A percentile compares a stretch with the other conserved stretches of the same genome.
These are phyloP conservation scores for Shiraia sp. DNA, from an alignment of 2,329 filamentous ascomycete genomes.

Conservation along the genomic window DNA sequence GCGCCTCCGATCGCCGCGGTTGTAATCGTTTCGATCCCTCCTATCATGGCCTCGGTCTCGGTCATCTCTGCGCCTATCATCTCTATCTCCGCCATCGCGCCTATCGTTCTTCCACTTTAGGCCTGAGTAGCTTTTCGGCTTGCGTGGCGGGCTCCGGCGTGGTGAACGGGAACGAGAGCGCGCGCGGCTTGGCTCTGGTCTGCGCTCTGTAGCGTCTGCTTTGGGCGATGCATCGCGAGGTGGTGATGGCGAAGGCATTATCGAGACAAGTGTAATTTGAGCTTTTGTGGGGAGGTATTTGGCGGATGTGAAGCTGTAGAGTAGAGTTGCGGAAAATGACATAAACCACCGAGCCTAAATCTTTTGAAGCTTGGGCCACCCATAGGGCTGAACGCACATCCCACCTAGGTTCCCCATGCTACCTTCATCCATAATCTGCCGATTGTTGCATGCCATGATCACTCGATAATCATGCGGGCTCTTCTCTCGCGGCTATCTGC, in stretches of 20 bases:
- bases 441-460: slow-evolving; percentile 4
- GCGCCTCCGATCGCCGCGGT: slow-evolving; percentile 7
- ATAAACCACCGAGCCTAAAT: slow-evolving; percentile 10
- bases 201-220: slow-evolving; percentile 1
- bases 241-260: slow-evolving; percentile 22
- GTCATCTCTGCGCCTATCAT: slow-evolving; percentile 47
- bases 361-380: too few relatives aligned
- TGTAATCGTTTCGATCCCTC: slow-evolving; percentile 16
- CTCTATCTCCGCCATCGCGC: slow-evolving; percentile 32
- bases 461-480: slow-evolving; percentile 19
- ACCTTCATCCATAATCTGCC: background rate
- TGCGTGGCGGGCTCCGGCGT: slow-evolving; percentile 29
- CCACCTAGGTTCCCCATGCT: too few relatives aligned
- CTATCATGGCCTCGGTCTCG: slow-evolving; percentile 44
- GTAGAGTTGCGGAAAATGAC: slow-evolving; percentile 8
- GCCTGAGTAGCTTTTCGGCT: slow-evolving; percentile 51
- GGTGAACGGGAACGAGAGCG: slow-evolving; percentile 38
- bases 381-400: too few relatives aligned
- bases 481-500: slow-evolving; percentile 30
- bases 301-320: background rate
- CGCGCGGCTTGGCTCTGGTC: slow-evolving; percentile 10
- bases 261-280: background rate
- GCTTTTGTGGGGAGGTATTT: slow-evolving; percentile 1
- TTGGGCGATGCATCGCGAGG: slow-evolving; percentile 8
- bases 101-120: slow-evolving; percentile 61